Base-by-base conservation (phyloP, 768 basidiomycete genomes). In the Rhodotorula sphaerocarpa region DNA sequence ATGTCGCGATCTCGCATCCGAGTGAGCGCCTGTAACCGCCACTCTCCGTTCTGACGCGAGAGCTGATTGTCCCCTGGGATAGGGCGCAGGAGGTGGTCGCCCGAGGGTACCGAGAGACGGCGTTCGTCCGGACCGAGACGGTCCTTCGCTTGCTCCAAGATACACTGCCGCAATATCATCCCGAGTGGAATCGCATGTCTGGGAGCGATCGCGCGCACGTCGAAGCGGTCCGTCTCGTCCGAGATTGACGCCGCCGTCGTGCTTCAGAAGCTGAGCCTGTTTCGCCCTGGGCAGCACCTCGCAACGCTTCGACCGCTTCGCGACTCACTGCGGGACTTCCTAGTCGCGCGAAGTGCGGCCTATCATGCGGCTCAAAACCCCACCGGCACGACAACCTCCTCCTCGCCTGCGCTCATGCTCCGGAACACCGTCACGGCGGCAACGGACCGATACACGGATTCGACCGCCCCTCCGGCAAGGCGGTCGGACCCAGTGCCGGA, bases 371-470 rank as follows among this genome's bases (percentile, higher is more conserved):
- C 39, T 39, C 15, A 33, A n/a, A 2, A 27, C 43, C 45, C 59
- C 23, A 21, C 52, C 27, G 14, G 33, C 45, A 7, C 15, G 9
- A 11, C 3, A 0, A 15, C 25, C 23, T 2, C 10, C 16, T 18
- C 43, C 18, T 25, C 52, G 1, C 57, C 67, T 1, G 62, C 67
- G 7, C 57, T 68, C 42, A 57, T 58, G 12, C 67, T 64, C 25
- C 55, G 59, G 28, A 64, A 68, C 53, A 68, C 67, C 14, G 59
- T 68, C 43, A 48, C 54, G 10, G 27, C 57, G 41, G 57, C 63
- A 30, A 31, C 53, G 1, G n/a, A 21, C 21, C 23, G 46, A 21
- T 59, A 59, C 47, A n/a, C 27, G 34, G 50, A 50, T 34, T 50
- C 60, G 11, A 39, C 45, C 3, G 23, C 52, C 21, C 47, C 25